A percentile compares a stretch with the other conserved stretches of the same genome.
Evolutionary conservation across 768 basidiomycete species (phyloP).

Genomic region (Pleurotus ostreatus): DNA sequence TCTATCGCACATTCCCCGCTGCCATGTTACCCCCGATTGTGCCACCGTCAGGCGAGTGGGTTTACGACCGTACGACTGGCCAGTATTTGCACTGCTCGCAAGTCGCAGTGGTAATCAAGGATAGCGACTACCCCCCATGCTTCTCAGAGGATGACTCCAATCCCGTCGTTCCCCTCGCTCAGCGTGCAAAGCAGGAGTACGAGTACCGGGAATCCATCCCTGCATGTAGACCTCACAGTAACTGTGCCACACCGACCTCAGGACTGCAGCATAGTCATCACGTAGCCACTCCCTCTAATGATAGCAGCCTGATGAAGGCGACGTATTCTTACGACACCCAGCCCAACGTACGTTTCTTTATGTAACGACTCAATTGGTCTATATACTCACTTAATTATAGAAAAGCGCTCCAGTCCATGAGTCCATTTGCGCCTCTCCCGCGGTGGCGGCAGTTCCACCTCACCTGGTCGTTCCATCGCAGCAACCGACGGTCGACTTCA

Average conservation of each 20-base stretch:
- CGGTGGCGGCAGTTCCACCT: not conserved
- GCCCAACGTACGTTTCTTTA: not conserved
- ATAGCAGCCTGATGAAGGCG: not conserved
- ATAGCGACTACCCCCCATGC: not conserved
- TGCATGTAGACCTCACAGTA: too few species aligned
- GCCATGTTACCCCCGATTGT: not conserved
- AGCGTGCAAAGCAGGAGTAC: too few species aligned
- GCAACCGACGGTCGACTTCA: conserved; percentile 1
- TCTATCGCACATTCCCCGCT: conserved; percentile 1
- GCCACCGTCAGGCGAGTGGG: not conserved
- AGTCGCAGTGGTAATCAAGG: not conserved
- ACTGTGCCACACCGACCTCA: not conserved
- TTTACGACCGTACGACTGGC: not conserved
- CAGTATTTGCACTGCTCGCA: not conserved
- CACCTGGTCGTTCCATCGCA: conserved; percentile 10
- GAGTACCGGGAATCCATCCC: too few species aligned
- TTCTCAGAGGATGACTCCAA: not conserved
- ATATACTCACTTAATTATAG: too few species aligned
- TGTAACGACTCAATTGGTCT: not conserved
- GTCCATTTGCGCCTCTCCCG: not conserved
- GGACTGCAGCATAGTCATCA: not conserved
- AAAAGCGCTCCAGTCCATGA: not conserved
- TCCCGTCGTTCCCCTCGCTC: too few species aligned
- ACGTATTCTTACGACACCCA: not conserved
- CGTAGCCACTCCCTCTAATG: not conserved